Percentiles rank a stretch among this genome's conserved stretches.
phyloP scores from a whole-genome alignment of 805 yeast genomes.

The Priceomyces castillae region DNA sequence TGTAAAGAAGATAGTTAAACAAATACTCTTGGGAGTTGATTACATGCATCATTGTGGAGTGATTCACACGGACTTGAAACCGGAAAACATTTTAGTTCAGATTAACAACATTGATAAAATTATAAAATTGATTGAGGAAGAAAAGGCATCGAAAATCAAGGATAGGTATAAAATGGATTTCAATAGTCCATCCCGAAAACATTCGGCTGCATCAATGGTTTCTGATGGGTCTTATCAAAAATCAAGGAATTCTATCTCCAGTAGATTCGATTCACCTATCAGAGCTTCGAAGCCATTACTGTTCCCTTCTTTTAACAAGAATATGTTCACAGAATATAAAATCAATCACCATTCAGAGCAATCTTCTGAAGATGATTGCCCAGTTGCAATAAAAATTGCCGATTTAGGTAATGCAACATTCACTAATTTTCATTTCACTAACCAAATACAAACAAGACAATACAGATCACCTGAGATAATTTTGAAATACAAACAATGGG shows the following conservation, averaged over 20 bases:
- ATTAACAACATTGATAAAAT: slow-evolving; percentile 52
- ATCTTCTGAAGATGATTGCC: background rate
- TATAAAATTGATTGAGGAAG: slow-evolving; percentile 40
- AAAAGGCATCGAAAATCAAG: slow-evolving; percentile 16
- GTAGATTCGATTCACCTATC: slow-evolving; percentile 28
- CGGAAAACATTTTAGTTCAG: slow-evolving; percentile 34
- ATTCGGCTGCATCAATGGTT: slow-evolving; percentile 10
- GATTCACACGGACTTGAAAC: slow-evolving; percentile 44
- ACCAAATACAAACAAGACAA: slow-evolving; percentile 89
- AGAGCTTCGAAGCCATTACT: slow-evolving; percentile 49
- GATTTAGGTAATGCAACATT: slow-evolving; percentile 93
- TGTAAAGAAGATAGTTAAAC: slow-evolving; percentile 57
- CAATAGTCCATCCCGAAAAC: slow-evolving; percentile 7
- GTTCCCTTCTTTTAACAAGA: slow-evolving; percentile 35
- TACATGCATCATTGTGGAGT: slow-evolving; percentile 49
- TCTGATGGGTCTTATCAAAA: slow-evolving; percentile 10
- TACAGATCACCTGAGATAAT: slow-evolving; percentile 82
- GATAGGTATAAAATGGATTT: slow-evolving; percentile 4
- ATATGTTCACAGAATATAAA: slow-evolving; percentile 3
- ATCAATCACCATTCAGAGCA: background rate
- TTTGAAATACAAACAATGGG: slow-evolving; percentile 47
- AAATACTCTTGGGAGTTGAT: slow-evolving; percentile 53
- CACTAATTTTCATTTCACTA: slow-evolving; percentile 74
- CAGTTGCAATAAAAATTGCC: slow-evolving; percentile 64
- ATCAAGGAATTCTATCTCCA: slow-evolving; percentile 11